These are phyloP conservation scores for Lachancea dasiensis DNA, from an alignment of 805 yeast genomes.

Conservation along the genomic window DNA sequence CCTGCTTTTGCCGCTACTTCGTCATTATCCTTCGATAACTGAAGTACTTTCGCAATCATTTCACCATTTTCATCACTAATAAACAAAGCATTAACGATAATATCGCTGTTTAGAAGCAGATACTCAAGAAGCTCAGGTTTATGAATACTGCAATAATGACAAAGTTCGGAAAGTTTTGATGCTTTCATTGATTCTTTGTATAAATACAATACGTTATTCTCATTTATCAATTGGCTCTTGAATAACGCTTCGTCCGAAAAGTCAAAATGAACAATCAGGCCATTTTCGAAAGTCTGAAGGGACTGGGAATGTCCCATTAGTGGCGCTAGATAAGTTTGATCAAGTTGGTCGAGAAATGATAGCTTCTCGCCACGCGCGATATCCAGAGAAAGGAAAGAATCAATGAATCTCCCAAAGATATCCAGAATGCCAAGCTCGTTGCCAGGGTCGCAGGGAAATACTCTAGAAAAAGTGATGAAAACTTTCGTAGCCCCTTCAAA, in stretches of 20 bases:
- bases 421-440: not conserved
- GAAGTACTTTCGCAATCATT: conserved; percentile 12
- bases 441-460: not conserved
- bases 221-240: conserved; percentile 29
- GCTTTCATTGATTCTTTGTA: conserved; percentile 27
- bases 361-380: conserved; percentile 25
- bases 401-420: not conserved
- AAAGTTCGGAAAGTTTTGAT: conserved; percentile 18
- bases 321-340: conserved; percentile 19
- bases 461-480: not conserved
- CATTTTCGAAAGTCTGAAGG: conserved; percentile 18
- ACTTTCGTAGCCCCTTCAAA: conserved; percentile 32
- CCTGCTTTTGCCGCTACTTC: conserved; percentile 14
- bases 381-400: conserved; percentile 6
- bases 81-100: conserved; percentile 15
- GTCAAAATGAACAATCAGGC: conserved; percentile 22
- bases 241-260: conserved; percentile 28
- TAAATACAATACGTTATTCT: conserved; percentile 32
- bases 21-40: conserved; percentile 10
- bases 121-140: conserved; percentile 2
- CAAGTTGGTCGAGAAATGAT: conserved; percentile 30
- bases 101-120: conserved; percentile 16
- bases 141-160: conserved; percentile 10
- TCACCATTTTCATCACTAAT: conserved; percentile 11
- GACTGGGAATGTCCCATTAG: conserved; percentile 17